phyloP scores from a whole-genome alignment of 228 moss, liverwort and hornwort genomes.

The Sphagnum magellanicum region DNA sequence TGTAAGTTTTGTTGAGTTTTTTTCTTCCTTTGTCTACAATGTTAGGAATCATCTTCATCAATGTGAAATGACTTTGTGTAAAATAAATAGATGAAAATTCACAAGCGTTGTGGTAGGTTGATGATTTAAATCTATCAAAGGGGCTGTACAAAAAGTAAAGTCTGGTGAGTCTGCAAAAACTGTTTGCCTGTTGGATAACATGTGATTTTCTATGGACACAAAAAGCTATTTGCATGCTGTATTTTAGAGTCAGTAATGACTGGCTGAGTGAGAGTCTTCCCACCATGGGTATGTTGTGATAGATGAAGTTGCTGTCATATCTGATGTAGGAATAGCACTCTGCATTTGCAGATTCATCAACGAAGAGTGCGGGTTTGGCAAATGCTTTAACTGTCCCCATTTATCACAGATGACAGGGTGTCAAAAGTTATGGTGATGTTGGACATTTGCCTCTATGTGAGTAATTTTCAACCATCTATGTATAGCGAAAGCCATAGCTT shows the following conservation, averaged over 20 bases:
- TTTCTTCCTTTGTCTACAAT: neutral
- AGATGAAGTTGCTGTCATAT: too few species aligned
- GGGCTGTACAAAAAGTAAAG: conserved; percentile 53
- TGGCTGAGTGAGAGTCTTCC: too few species aligned
- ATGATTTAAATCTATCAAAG: conserved; percentile 32
- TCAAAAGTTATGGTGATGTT: conserved; percentile 36
- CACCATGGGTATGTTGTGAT: too few species aligned
- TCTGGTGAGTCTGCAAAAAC: conserved; percentile 19
- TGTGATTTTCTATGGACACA: neutral
- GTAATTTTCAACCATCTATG: conserved; percentile 1
- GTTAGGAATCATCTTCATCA: neutral
- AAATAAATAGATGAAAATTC: too few species aligned
- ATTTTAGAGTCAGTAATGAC: too few species aligned
- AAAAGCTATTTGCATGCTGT: neutral
- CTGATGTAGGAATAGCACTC: neutral
- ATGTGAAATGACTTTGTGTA: neutral
- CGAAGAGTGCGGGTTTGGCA: conserved; percentile 76
- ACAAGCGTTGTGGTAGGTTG: conserved; percentile 13
- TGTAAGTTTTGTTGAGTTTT: conserved; percentile 22
- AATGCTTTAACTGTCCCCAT: conserved; percentile 63
- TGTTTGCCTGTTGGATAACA: neutral
- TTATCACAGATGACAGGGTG: conserved; percentile 31
- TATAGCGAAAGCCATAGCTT: too few species aligned
- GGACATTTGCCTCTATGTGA: conserved; percentile 58
- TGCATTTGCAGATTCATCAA: conserved; percentile 31